These are phyloP conservation scores for Melaleuca alternifolia DNA, from an alignment of 345 rosid species.

Conservation along the genomic window DNA sequence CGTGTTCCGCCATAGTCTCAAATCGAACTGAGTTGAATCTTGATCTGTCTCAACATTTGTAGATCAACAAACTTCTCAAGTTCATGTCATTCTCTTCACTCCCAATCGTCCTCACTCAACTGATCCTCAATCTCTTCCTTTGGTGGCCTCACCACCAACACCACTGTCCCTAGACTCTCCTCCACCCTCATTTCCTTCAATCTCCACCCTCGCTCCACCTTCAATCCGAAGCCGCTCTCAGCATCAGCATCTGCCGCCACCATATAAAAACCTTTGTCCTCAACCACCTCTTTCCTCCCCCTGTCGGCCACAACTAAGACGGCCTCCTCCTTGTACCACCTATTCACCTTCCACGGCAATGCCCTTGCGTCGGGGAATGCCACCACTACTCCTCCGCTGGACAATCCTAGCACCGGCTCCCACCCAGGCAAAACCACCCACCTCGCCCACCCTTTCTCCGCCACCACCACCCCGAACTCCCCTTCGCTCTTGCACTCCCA, in stretches of 20 bases:
- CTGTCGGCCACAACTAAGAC: conserved; percentile 67
- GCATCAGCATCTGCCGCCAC: conserved; percentile 22
- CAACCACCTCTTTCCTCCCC: conserved; percentile 40
- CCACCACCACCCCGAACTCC: conserved; percentile 64
- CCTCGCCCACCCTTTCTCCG: conserved; percentile 74
- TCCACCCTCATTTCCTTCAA: conserved; percentile 48
- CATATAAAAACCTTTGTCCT: conserved; percentile 60
- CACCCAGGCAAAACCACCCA: conserved; percentile 89
- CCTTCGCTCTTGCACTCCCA: conserved; percentile 39
- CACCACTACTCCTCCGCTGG: conserved; percentile 59
- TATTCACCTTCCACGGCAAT: conserved; percentile 67
- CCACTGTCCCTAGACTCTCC: conserved; percentile 53
- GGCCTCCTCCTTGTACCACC: conserved; percentile 62
- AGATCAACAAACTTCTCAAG: background rate
- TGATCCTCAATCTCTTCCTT: conserved; percentile 57
- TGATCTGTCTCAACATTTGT: background rate
- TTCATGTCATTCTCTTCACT: conserved; percentile 12
- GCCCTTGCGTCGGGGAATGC: conserved; percentile 58
- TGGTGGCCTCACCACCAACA: conserved; percentile 73
- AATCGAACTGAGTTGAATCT: background rate
- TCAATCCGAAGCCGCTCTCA: conserved; percentile 20
- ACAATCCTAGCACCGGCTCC: conserved; percentile 34
- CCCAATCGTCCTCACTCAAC: conserved; percentile 64
- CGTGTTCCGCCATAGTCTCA: background rate
- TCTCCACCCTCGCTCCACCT: conserved; percentile 59